Conservation (phyloP, 2,329 filamentous ascomycete species). For the Davidsoniella virescens region DNA sequence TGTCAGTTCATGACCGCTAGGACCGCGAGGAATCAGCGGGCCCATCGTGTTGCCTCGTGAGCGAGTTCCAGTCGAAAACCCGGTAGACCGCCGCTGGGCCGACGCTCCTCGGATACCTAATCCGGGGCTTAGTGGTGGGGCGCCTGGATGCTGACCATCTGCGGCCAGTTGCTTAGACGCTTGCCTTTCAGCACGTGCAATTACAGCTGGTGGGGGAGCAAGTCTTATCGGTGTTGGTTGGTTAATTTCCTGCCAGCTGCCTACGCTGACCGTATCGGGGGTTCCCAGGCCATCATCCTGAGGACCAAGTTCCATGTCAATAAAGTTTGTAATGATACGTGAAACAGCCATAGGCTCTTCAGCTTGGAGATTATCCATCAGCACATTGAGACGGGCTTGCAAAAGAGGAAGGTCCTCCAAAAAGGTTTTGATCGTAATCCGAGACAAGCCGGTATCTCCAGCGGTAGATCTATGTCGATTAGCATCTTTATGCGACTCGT, state of each 20-base stretch:
- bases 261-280: constrained; percentile 14
- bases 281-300: constrained; percentile 25
- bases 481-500: not conserved
- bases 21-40: constrained; percentile 48
- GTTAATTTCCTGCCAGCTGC: constrained; percentile 43
- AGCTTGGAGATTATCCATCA: constrained; percentile 65
- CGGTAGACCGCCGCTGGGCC: not conserved
- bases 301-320: constrained; percentile 54
- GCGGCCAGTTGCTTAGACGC: constrained; percentile 13
- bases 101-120: constrained; percentile 4
- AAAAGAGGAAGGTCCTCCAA: constrained; percentile 72
- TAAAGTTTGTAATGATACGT: constrained; percentile 53
- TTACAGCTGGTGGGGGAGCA: constrained; percentile 31
- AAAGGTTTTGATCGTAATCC: constrained; percentile 83
- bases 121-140: constrained; percentile 13
- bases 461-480: no score
- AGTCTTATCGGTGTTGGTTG: constrained; percentile 35
- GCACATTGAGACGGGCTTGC: constrained; percentile 66
- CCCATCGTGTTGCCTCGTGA: constrained; percentile 19
- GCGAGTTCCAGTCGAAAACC: constrained; percentile 21
- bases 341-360: constrained; percentile 53
- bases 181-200: constrained; percentile 17
- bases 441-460: constrained; percentile 39
- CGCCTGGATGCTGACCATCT: not conserved
- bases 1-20: constrained; percentile 70